Percentiles rank a stretch among this genome's conserved stretches.
These are phyloP conservation scores for Pseudoneurospora amorphoporcata DNA, from an alignment of 495 filamentous ascomycete genomes.

Conservation along the genomic window DNA sequence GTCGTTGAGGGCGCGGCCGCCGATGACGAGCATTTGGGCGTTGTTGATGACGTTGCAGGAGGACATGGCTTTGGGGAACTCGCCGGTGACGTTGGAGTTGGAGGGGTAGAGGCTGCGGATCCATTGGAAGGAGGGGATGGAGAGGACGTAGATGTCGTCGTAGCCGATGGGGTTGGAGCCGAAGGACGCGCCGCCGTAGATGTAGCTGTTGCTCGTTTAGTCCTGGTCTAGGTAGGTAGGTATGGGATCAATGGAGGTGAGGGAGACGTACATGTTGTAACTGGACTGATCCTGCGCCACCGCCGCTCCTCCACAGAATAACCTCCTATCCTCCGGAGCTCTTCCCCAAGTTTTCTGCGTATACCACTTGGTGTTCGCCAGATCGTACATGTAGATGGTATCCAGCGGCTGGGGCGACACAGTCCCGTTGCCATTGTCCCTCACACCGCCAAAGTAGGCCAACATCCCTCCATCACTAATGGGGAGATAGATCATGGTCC, in stretches of 20 bases:
- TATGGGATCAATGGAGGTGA: neutral
- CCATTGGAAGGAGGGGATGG: constrained; percentile 17
- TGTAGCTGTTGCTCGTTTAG: constrained; percentile 6
- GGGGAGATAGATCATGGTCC: constrained; percentile 15
- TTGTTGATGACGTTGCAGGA: constrained; percentile 14
- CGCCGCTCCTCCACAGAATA: constrained; percentile 14
- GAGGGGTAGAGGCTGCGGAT: constrained; percentile 8
- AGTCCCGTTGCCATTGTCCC: constrained; percentile 12
- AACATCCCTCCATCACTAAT: constrained; percentile 14
- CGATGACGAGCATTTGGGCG: constrained; percentile 14
- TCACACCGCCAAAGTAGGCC: constrained; percentile 13
- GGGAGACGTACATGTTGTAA: constrained; percentile 13
- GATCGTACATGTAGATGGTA: constrained; percentile 14
- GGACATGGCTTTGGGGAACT: constrained; percentile 5
- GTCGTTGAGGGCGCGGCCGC: constrained; percentile 9
- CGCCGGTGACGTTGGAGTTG: constrained; percentile 5
- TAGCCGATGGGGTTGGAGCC: constrained; percentile 7
- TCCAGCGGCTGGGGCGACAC: constrained; percentile 6
- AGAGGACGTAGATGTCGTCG: constrained; percentile 17
- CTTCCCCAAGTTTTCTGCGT: constrained; percentile 6
- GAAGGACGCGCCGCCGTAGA: constrained; percentile 14
- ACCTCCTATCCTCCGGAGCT: constrained; percentile 3
- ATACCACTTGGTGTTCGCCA: constrained; percentile 14
- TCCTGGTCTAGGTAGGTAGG: too few relatives aligned
- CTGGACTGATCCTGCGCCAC: constrained; percentile 15